Evolutionary conservation across 2,329 filamentous ascomycete genomes (phyloP), one percentile per base, ranked within the genome.

Genomic region (Orbilia brochopaga): DNA sequence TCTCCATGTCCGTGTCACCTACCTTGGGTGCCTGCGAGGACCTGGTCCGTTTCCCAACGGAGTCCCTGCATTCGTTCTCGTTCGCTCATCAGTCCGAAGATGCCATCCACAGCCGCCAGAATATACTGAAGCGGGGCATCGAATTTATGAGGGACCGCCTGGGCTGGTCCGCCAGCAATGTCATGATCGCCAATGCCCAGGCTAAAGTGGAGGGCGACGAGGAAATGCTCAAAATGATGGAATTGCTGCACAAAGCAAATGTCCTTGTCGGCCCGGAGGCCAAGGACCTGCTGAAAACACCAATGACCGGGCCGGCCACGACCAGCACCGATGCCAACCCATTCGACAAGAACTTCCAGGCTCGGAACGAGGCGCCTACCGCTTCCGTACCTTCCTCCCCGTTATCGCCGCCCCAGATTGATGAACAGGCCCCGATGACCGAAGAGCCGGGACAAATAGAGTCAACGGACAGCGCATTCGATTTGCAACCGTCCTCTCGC

Each of bases 21-120:
- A 86, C 60, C 24, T 77, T 90, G 46, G 82, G 86, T 73, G 91
- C 92, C 78, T 85, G 87, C 77, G 94, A 97, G 82, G 94, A 99
- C 78, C 85, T 99, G 51, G 88, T 88, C 51, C 88, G 92, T 56
- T 99, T 99, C 78, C 93, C 94, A 0, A 91, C 76, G 13, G 94
- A 99, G 79, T 99, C 94, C 4, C 83, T 99, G 52, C 94, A 99
- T 80, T 99, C 94, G 1, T 99, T 99, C 81, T 97, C 93, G 11
- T 99, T 99, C 79, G 91, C 94, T 44, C 91, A 96, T 76, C 92
- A 96, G 80, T 93, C 92, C 1, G 92, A 96, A 78, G 93, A 97
- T 74, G 87, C 91, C 74, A 84, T 97, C 63, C 90, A 96, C 79
- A 96, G 87, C 79, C 89, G 94, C 61, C 92, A 97, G 79, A 96